These are phyloP conservation scores for Kodamaea arcana DNA, from an alignment of 1,139 yeast genomes.

Conservation along the genomic window DNA sequence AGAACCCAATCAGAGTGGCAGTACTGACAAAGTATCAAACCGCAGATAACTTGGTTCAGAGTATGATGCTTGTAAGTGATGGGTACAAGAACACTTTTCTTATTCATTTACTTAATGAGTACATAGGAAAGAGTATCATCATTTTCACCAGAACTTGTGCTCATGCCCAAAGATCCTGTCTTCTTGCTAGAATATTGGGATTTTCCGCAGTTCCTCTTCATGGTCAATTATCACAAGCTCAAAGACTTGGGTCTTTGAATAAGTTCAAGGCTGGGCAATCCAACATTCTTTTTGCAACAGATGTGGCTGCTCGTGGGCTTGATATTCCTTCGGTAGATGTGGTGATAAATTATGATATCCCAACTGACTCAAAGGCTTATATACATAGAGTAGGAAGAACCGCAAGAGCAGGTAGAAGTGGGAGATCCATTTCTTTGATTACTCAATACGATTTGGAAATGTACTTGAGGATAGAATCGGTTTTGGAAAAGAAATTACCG, in stretches of 20 bases:
- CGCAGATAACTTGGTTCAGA: conserved; percentile 86
- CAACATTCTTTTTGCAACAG: conserved; percentile 87
- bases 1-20: conserved; percentile 86
- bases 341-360: conserved; percentile 91
- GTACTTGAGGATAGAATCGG: conserved; percentile 83
- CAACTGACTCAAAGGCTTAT: conserved; percentile 97
- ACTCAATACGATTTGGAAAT: conserved; percentile 93
- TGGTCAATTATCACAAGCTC: conserved; percentile 90
- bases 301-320: conserved; percentile 96
- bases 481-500: conserved; percentile 72
- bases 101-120: conserved; percentile 77
- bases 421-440: conserved; percentile 85
- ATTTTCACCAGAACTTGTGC: conserved; percentile 94
- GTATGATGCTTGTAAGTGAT: conserved; percentile 87
- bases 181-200: conserved; percentile 75
- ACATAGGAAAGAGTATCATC: conserved; percentile 80
- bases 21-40: conserved; percentile 88
- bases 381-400: conserved; percentile 98
- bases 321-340: conserved; percentile 95
- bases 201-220: conserved; percentile 90
- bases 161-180: conserved; percentile 86
- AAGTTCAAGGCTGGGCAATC: conserved; percentile 85
- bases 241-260: conserved; percentile 88
- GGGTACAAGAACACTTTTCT: conserved; percentile 88
- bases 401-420: conserved; percentile 96